Evolutionary conservation across 2,329 filamentous ascomycete genomes (phyloP), one percentile per base, ranked within the genome.

Genomic region (Paecilomyces variotii): DNA sequence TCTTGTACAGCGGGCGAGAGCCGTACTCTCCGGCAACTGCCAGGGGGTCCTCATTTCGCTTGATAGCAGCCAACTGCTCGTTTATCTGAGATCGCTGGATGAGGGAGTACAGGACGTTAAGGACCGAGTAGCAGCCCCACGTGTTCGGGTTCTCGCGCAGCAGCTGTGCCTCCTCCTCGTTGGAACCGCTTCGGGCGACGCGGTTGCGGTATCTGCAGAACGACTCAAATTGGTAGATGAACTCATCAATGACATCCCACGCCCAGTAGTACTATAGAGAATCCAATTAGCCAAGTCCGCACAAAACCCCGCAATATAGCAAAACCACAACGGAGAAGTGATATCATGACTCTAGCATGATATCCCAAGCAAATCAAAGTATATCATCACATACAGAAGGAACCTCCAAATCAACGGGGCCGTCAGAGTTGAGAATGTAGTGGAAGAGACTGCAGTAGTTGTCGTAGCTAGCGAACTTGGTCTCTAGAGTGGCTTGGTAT

Each of bases 161-260:
- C 56, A 96, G 82, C 77, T 89, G 84, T 64, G 95, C 87, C 78
- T 99, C 94, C 78, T 97, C 94, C 74, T 91, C 90, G 76, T 93
- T 96, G 76, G 89, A 84, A 80, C 76, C 86, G 54, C 76, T 85
- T 67, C 91, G 86, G 64, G 94, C 94, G 67, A 96, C 87, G 66
- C 91, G 88, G 77, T 95, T 91, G 72, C 94, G 87, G 84, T 97
- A 97, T 63, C 91, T 91, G 76, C 91, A 97, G 83, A 99, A 99
- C 60, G 92, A 95, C 83, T 99, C 97, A 84, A 99, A 99, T 78
- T 99, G 94, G 82, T 99, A 99, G 80, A 99, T 97, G 82, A 99
- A 99, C 79, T 99, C 94, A 77, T 99, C 94, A 79, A 99, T 97
- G 67, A 97, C 93, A 76, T 99, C 94, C 94, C 94, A 99, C 50